Evolutionary conservation across 1,284 basidiomycete species (phyloP), one percentile per base, ranked within the genome.

Genomic region (Fistulina hepatica): DNA sequence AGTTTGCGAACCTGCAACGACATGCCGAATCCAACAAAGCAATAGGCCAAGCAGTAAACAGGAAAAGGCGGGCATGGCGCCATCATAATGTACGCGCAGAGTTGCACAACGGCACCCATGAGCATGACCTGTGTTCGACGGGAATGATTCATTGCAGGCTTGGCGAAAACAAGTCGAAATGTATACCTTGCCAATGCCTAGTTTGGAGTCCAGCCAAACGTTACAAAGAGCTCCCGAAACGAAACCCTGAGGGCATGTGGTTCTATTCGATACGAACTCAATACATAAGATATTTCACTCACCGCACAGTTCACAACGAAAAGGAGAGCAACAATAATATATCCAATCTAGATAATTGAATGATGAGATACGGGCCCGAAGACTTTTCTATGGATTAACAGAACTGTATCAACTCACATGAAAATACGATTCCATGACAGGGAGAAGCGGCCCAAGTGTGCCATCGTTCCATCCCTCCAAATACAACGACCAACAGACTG

Each of bases 31-130:
- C 82, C 81, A 38, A 71, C 73, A 40, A 81, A 60, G 3, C 61
- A 50, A 48, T 69, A 84, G 0, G 71, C 68, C 30, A 76, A 49
- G 31, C 76, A 69, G 49, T 82, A 76, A 4, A 76, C 59, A 0
- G 78, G 75, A 52, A 79, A 86, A 0, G 82, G 81, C 3, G 71
- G 67, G 2, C 69, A 76, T 16, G 76, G 65, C 10, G 67, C 64
- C 53, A 56, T 52, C n/a, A 64, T 52, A n/a, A 24, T 46, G 43
- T 59, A 64, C 2, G 50, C 55, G 15, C 56, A 36, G 15, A 62
- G 43, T 46, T 65, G 59, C 11, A 46, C 43, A 24, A 56, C 24
- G 3, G 53, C 44, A 10, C 55, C 57, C 53, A 41, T 21, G 21
- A 31, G 13, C 15, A 31, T 31, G 10, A 19, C 28, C 28, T 31